Evolutionary conservation across 352 stramenopile genomes (phyloP).

Genomic region (Globisporangium radiosum): DNA sequence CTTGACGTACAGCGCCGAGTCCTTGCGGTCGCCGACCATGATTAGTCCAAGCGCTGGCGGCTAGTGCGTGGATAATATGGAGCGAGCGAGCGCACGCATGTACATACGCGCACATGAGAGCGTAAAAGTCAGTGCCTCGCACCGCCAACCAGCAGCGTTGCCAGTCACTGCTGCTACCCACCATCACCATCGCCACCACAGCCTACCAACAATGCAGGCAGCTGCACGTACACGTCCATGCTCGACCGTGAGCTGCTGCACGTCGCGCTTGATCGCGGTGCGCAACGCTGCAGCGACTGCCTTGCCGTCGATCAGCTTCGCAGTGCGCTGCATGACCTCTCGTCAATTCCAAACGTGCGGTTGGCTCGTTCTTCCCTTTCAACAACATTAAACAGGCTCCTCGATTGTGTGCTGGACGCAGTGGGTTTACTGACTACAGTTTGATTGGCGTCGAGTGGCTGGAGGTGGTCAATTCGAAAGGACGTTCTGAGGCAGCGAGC

Average conservation of each 20-base stretch:
- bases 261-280: slow-evolving; percentile 48
- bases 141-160: no score
- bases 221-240: slow-evolving; percentile 36
- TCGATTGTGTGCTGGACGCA: no score
- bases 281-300: slow-evolving; percentile 59
- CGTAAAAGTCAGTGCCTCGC: no score
- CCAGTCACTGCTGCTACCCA: no score
- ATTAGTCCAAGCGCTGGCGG: slow-evolving; percentile 96
- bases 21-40: slow-evolving; percentile 94
- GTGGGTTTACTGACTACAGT: no score
- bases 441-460: no score
- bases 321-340: slow-evolving; percentile 10
- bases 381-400: no score
- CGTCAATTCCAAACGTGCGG: no score
- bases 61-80: slow-evolving; percentile 15
- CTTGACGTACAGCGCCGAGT: slow-evolving; percentile 97
- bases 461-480: no score
- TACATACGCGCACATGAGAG: background rate
- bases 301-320: slow-evolving; percentile 67
- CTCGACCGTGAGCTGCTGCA: slow-evolving; percentile 37
- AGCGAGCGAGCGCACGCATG: background rate
- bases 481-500: no score
- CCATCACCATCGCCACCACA: no score
- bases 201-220: background rate
- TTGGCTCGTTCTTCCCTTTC: no score